Conservation (phyloP, 2,329 filamentous ascomycete genomes). For the Dactylellina haptotyla region DNA sequence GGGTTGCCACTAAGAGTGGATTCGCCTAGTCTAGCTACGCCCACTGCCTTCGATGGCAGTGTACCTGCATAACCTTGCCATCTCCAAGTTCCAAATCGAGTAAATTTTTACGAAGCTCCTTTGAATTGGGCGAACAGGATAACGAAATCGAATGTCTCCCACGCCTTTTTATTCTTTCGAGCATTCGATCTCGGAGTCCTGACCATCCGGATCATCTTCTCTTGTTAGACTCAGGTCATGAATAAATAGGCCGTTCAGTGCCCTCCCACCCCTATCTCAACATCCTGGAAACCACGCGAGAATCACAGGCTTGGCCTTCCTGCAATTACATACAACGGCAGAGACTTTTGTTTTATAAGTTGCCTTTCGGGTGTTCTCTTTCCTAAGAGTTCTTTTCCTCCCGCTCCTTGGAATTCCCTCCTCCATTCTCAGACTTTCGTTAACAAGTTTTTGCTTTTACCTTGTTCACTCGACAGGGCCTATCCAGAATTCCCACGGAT, state of each 20-base stretch:
- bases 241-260: slow-evolving; percentile 33
- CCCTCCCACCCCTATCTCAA: slow-evolving; percentile 24
- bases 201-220: slow-evolving; percentile 20
- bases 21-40: slow-evolving; percentile 1
- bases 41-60: background rate
- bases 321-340: slow-evolving; percentile 26
- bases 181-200: slow-evolving; percentile 22
- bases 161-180: slow-evolving; percentile 11
- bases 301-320: slow-evolving; percentile 39
- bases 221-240: slow-evolving; percentile 22
- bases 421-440: slow-evolving; percentile 27
- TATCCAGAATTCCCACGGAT: background rate
- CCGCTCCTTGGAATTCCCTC: slow-evolving; percentile 10
- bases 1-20: background rate
- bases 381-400: slow-evolving; percentile 10
- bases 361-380: background rate
- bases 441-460: slow-evolving; percentile 18
- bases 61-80: slow-evolving; percentile 25
- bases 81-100: slow-evolving; percentile 12
- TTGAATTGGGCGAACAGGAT: background rate
- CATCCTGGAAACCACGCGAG: slow-evolving; percentile 53
- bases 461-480: slow-evolving; percentile 10
- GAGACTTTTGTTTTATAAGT: slow-evolving; percentile 18
- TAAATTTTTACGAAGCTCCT: slow-evolving; percentile 24
- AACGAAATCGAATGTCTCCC: slow-evolving; percentile 12